Evolutionary conservation across 106 monocot species (phyloP), one percentile per base, ranked within the genome.

Genomic region (Dioscorea dumetorum): DNA sequence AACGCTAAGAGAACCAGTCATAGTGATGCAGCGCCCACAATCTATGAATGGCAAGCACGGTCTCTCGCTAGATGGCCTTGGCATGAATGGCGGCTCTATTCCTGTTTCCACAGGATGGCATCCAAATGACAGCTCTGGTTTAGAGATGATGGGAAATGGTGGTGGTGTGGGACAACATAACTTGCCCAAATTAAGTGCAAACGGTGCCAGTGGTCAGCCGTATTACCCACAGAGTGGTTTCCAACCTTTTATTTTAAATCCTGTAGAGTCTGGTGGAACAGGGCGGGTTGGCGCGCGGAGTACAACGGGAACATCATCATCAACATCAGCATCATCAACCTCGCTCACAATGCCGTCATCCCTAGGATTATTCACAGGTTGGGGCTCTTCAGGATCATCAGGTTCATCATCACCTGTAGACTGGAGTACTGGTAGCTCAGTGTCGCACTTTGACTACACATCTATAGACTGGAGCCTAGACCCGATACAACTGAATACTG

Each of bases 381-480:
- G 80, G 81, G 73, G 77, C 19, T 69, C 80, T 1, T 67, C 71
- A 1, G 78, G 83, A 18, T 80, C 86, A 0, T 80, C 76, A 1
- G 50, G 33, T 31, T 48, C 76, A 13, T 75, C 75, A 0, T 73
- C 78, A 0, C 58, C 77, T 15, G 71, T 74, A 23, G 87, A 87
- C 67, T 95, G 91, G 94, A 80, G 70, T 49, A 73, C 73, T 1
- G 68, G 76, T 24, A 69, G 75, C 13, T 50, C 64, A 14, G 69
- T 70, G 50, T 60, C 78, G 0, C 71, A 70, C 31, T 74, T 74
- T 14, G 91, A 97, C 72, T 97, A 89, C 63, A 80, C 86, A n/a
- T 76, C 75, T 59, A 82, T 97, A 72, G 95, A 97, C 67, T 97
- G 95, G 95, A 91, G 91, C 74, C 33, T 86, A 12, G 84, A 92